A percentile compares a stretch with the other conserved stretches of the same genome.
Conservation (phyloP, 2,329 filamentous ascomycete genomes). For the Colletotrichum melonis region DNA sequence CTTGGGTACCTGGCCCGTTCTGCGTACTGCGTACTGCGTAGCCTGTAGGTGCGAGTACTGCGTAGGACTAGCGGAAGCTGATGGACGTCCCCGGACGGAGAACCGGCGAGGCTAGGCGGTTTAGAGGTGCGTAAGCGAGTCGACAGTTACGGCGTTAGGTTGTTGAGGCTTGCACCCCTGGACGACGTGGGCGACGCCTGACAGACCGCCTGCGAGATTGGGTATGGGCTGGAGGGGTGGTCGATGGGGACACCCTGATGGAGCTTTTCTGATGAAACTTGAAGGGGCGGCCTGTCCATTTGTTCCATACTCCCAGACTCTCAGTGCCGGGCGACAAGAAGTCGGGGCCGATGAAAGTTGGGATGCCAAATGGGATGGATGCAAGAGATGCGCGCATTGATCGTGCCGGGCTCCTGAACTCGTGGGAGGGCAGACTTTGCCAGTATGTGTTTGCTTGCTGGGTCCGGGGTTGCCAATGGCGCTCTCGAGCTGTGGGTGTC, state of each 20-base stretch:
- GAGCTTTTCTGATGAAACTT: slow-evolving; percentile 7
- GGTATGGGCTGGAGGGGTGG: slow-evolving; percentile 11
- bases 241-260: not conserved
- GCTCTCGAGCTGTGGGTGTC: slow-evolving; percentile 17
- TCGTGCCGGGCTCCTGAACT: slow-evolving; percentile 10
- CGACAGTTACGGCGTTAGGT: slow-evolving; percentile 22
- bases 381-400: slow-evolving; percentile 15
- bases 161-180: slow-evolving; percentile 35
- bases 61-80: slow-evolving; percentile 19
- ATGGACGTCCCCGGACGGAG: slow-evolving; percentile 32
- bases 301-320: not conserved
- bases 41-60: not conserved
- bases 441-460: not conserved
- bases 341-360: slow-evolving; percentile 23
- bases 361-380: slow-evolving; percentile 6
- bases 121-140: slow-evolving; percentile 34
- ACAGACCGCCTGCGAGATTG: slow-evolving; percentile 29
- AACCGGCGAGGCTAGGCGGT: slow-evolving; percentile 33
- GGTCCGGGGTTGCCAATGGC: not conserved
- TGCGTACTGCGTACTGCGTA: not conserved
- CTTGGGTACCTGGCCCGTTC: not conserved
- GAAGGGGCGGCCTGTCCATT: not conserved
- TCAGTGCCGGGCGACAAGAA: slow-evolving; percentile 15
- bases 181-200: not conserved
- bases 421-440: not conserved